These are phyloP conservation scores for Diutina mesorugosa DNA, from an alignment of 1,139 yeast genomes.

Conservation along the genomic window DNA sequence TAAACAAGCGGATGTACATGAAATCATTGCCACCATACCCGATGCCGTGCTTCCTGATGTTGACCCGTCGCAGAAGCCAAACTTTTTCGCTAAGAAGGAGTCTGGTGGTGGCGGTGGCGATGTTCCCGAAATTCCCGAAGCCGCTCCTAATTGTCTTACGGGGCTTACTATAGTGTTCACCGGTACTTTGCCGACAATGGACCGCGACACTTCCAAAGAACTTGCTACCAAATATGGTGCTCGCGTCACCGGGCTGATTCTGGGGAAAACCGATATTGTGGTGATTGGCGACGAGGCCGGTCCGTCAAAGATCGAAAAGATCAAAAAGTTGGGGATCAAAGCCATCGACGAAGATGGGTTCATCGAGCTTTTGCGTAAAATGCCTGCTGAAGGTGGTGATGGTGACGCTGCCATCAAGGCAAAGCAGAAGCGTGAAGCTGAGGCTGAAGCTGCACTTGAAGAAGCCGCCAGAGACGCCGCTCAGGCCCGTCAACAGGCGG, in stretches of 20 bases:
- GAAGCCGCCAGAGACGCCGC: constrained; percentile 27
- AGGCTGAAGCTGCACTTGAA: constrained; percentile 38
- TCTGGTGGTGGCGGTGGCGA: background rate
- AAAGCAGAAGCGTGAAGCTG: constrained; percentile 51
- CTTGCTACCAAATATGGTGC: constrained; percentile 86
- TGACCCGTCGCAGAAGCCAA: background rate
- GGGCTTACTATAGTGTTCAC: constrained; percentile 92
- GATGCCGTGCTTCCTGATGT: constrained; percentile 1
- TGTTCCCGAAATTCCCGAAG: constrained; percentile 40
- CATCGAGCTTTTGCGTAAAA: constrained; percentile 49
- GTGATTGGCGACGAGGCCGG: constrained; percentile 96
- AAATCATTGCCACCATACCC: constrained; percentile 23
- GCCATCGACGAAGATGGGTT: constrained; percentile 86
- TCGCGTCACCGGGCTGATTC: constrained; percentile 78
- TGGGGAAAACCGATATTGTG: constrained; percentile 76
- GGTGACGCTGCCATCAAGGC: constrained; percentile 70
- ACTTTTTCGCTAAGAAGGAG: background rate
- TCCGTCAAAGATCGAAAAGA: constrained; percentile 81
- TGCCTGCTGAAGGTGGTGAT: constrained; percentile 92
- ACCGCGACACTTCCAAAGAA: constrained; percentile 63
- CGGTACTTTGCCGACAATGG: constrained; percentile 71
- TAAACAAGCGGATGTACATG: constrained; percentile 27
- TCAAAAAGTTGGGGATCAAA: constrained; percentile 58
- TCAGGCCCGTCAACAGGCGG: constrained; percentile 7
- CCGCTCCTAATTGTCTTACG: constrained; percentile 67